These are phyloP conservation scores for Salvia rosmarinus DNA, from an alignment of 257 asterid species.

Conservation along the genomic window DNA sequence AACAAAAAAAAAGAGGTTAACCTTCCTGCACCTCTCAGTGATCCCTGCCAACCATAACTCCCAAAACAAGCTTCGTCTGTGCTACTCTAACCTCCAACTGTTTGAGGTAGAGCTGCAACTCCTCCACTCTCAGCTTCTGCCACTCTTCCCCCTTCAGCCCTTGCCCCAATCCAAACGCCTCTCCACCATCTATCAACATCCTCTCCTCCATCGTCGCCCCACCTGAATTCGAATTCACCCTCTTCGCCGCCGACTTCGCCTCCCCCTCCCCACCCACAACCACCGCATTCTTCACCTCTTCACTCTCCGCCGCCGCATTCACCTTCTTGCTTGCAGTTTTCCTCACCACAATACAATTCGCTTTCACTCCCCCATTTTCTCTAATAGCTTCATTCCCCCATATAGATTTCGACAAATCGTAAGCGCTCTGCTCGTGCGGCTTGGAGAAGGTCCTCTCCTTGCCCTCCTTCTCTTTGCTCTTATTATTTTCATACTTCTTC, in stretches of 20 bases:
- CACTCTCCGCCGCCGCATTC: conserved; percentile 23
- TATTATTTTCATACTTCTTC: conserved; percentile 54
- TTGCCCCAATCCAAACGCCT: conserved; percentile 37
- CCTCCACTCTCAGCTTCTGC: conserved; percentile 41
- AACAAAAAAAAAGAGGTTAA: background rate
- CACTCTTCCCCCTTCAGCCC: conserved; percentile 43
- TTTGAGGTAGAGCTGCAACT: conserved; percentile 35
- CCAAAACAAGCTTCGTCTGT: conserved; percentile 44
- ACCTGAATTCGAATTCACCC: background rate
- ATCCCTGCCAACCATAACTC: conserved; percentile 27
- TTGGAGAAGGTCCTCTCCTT: conserved; percentile 43
- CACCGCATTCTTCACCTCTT: conserved; percentile 20
- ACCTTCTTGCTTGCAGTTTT: conserved; percentile 35
- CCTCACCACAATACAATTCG: conserved; percentile 34
- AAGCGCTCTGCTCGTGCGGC: conserved; percentile 54
- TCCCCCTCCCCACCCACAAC: conserved; percentile 20
- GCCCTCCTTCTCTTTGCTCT: conserved; percentile 45
- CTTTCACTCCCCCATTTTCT: conserved; percentile 33
- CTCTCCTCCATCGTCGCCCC: conserved; percentile 40
- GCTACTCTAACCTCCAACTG: conserved; percentile 41
- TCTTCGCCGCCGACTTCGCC: no score
- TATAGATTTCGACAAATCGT: conserved; percentile 47
- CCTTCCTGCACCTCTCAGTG: conserved; percentile 21
- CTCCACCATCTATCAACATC: conserved; percentile 41
- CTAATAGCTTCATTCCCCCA: conserved; percentile 52